Base-by-base conservation (phyloP, 164 flowering plant genomes). In the Macadamia tetraphylla region DNA sequence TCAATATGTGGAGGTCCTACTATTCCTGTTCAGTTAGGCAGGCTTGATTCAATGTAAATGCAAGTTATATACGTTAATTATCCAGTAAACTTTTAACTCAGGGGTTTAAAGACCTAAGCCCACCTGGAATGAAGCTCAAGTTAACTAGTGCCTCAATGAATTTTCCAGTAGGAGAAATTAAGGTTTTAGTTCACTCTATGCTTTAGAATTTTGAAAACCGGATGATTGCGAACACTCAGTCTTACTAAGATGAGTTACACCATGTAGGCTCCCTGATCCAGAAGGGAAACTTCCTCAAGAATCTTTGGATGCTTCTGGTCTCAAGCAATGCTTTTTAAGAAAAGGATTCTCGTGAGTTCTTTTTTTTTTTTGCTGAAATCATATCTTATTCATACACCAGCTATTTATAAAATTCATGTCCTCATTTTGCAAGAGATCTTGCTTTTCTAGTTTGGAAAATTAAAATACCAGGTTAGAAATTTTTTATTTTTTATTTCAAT, bases 281-380 rank as follows among this genome's bases (percentile, higher is more conserved):
- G 88, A 87, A 76, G 97, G 90, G 29, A 91, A 75, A 75, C 92
- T 94, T 71, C 98, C 98, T 53, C 71, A 70, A 76, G 98, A 94
- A 79, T 62, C 97, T 73, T 73, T 88, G 58, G 81, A 86, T 85
- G 98, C 94, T 35, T 74, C 79, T 72, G 82, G 81, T 66, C 72
- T 94, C 80, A 94, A 91, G 82, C 81, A 83, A 66, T 71, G 81
- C 74, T 94, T 94, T 75, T 78, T 77, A 67, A 81, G 76, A 68
- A 94, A 91, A 77, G 97, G 98, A 75, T 87, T 94, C 60, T 78
- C 86, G 98, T 94, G 84, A 94, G 97, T 91, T 72, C 70, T 55
- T 58, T 56, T 29, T 58, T 56, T 29, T 58, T 72, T 23, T 23
- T 23, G 23, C 29, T 30, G 60, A 13, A 29, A 40, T 10, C 17